A percentile compares a stretch with the other conserved stretches of the same genome.
phyloP scores from a whole-genome alignment of 2,329 filamentous ascomycete genomes.

The Cadophora malorum region DNA sequence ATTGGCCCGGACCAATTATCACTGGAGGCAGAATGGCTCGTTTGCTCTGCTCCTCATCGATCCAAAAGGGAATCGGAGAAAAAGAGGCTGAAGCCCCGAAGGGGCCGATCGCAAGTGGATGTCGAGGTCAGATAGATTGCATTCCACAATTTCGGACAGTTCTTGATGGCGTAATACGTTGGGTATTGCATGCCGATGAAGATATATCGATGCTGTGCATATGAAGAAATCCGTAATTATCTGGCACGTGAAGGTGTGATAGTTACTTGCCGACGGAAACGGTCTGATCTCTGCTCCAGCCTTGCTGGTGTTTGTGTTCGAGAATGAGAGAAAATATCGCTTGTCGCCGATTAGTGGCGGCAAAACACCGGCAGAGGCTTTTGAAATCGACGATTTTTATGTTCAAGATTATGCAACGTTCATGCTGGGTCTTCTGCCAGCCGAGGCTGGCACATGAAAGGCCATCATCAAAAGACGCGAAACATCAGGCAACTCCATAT shows the following conservation, averaged over 20 bases:
- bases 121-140: neutral
- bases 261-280: neutral
- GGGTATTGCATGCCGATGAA: neutral
- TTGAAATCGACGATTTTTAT: neutral
- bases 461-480: conserved; percentile 11
- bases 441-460: conserved; percentile 6
- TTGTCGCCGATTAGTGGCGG: neutral
- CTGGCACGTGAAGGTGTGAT: neutral
- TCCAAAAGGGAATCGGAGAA: neutral
- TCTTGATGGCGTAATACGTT: neutral
- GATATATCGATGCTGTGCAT: neutral
- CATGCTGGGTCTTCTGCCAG: conserved; percentile 5
- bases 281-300: neutral
- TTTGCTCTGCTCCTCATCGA: neutral
- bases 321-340: conserved; percentile 10
- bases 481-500: conserved; percentile 5
- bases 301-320: conserved; percentile 10
- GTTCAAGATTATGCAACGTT: conserved; percentile 6
- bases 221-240: neutral
- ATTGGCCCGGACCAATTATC: conserved; percentile 21
- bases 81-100: neutral
- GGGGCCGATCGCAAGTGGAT: neutral
- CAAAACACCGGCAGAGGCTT: neutral
- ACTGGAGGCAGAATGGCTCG: neutral
- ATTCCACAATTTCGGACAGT: neutral